These are phyloP conservation scores for Crucihimalaya himalaica DNA, from an alignment of 345 rosid genomes.

Conservation along the genomic window DNA sequence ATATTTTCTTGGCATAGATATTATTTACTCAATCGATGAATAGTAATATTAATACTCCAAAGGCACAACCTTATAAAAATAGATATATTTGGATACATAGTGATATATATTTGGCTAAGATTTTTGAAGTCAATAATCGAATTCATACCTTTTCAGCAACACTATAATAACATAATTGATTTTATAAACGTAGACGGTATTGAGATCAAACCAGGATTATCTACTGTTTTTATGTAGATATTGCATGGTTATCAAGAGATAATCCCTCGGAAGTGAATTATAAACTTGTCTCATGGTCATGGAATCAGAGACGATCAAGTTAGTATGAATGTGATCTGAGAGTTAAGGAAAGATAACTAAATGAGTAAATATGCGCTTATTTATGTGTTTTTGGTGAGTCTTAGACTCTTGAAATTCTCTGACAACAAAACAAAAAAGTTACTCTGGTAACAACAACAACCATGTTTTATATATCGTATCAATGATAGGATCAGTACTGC, in stretches of 20 bases:
- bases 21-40: neutral
- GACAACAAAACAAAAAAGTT: no score
- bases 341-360: neutral
- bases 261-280: neutral
- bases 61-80: neutral
- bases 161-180: no score
- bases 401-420: neutral
- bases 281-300: neutral
- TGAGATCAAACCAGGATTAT: neutral
- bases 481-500: no score
- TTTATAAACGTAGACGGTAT: no score
- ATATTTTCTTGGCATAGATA: neutral
- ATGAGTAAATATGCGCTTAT: neutral
- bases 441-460: neutral
- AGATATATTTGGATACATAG: neutral
- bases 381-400: neutral
- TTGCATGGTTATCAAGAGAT: no score
- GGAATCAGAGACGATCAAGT: neutral
- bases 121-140: no score
- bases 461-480: neutral
- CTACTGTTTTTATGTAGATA: neutral
- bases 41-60: neutral
- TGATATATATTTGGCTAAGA: no score
- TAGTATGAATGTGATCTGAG: neutral
- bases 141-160: no score